These are phyloP conservation scores for Ilyonectria sp. DNA, from an alignment of 2,329 filamentous ascomycete genomes.

Conservation along the genomic window DNA sequence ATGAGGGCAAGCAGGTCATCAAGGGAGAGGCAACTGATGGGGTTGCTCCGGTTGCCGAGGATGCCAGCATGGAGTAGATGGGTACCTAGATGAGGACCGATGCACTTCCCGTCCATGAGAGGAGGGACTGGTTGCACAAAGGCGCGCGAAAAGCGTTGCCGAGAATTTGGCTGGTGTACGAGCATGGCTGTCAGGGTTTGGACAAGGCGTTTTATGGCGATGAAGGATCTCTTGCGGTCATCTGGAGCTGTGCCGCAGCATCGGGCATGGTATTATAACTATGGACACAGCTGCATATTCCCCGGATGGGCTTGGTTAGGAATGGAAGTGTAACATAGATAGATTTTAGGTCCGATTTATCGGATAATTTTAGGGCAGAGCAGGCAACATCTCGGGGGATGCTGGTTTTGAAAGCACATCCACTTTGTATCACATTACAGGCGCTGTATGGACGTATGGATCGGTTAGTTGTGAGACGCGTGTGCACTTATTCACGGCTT, in stretches of 20 bases:
- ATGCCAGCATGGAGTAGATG: slow-evolving; percentile 60
- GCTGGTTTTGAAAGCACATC: slow-evolving; percentile 15
- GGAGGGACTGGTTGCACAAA: not conserved
- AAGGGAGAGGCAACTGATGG: slow-evolving; percentile 70
- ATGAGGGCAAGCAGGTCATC: slow-evolving; percentile 69
- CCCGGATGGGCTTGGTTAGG: slow-evolving; percentile 18
- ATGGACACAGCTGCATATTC: slow-evolving; percentile 22
- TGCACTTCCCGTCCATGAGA: not conserved
- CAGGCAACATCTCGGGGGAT: slow-evolving; percentile 11
- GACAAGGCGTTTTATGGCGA: slow-evolving; percentile 54
- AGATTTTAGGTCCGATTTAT: slow-evolving; percentile 8
- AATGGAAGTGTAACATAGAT: slow-evolving; percentile 29
- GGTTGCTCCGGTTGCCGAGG: slow-evolving; percentile 58
- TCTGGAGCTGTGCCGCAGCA: slow-evolving; percentile 52
- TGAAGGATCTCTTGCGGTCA: slow-evolving; percentile 52
- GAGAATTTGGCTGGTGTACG: slow-evolving; percentile 24
- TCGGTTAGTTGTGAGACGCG: not conserved
- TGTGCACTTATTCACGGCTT: too few species aligned
- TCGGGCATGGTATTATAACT: slow-evolving; percentile 24
- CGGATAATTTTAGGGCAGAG: slow-evolving; percentile 18
- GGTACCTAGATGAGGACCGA: too few species aligned
- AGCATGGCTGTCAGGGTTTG: slow-evolving; percentile 36
- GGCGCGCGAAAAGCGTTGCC: slow-evolving; percentile 4
- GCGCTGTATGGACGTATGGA: not conserved
- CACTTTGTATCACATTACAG: not conserved